A percentile compares a stretch with the other conserved stretches of the same genome.
These are phyloP conservation scores for Fusarium coicis DNA, from an alignment of 2,329 filamentous ascomycete species.

Conservation along the genomic window DNA sequence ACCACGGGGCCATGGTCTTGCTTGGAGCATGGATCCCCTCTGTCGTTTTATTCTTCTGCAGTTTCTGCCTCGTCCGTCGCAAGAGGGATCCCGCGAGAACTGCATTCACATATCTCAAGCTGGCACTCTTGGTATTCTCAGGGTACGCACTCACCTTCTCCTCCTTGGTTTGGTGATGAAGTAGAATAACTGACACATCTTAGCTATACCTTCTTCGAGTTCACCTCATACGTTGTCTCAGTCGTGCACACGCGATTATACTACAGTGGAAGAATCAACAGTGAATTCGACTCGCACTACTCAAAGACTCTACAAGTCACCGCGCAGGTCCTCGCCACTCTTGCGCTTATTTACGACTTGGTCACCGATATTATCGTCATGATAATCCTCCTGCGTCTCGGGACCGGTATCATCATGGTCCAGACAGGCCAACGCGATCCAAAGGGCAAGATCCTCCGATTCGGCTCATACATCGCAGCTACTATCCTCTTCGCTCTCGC, in stretches of 20 bases:
- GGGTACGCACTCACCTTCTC: conserved; percentile 31
- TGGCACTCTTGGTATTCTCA: conserved; percentile 37
- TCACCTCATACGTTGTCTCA: conserved; percentile 9
- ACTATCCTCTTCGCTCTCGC: conserved; percentile 27
- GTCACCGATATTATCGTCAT: conserved; percentile 36
- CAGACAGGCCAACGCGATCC: conserved; percentile 4
- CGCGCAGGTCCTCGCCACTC: fast-evolving
- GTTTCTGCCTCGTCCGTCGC: conserved; percentile 37
- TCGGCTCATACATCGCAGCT: conserved; percentile 23
- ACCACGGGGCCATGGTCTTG: conserved; percentile 23
- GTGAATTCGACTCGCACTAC: not conserved
- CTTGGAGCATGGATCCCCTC: conserved; percentile 26
- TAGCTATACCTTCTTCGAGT: conserved; percentile 39
- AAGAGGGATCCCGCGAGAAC: conserved; percentile 39
- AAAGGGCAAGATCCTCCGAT: conserved; percentile 26
- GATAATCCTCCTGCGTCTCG: conserved; percentile 40
- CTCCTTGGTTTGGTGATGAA: not conserved
- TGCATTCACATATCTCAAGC: conserved; percentile 41
- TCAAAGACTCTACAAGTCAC: not conserved
- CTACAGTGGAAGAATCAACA: not conserved
- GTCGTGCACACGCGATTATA: conserved; percentile 4
- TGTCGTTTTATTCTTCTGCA: conserved; percentile 34
- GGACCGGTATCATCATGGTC: conserved; percentile 33
- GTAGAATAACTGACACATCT: not conserved
- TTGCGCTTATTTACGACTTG: conserved; percentile 4